Evolutionary conservation across 208 protist genomes (phyloP).

Genomic region (Leptomonas pyrrhocoris): DNA sequence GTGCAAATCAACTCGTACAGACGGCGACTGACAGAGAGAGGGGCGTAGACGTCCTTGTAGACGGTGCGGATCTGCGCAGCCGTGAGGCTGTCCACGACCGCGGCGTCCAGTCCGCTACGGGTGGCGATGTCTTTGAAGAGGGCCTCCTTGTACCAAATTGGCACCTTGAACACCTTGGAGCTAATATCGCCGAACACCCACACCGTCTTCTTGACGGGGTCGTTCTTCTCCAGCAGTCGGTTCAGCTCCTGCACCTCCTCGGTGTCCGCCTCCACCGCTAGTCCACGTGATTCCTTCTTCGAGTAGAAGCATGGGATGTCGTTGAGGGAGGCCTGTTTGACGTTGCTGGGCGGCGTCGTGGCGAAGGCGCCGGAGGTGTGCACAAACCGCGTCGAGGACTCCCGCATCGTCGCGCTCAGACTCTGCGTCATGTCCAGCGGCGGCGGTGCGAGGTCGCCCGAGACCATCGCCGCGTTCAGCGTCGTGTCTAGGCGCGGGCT

Average conservation of each 20-base stretch:
- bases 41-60: conserved; percentile 60
- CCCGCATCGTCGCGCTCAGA: conserved; percentile 30
- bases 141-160: conserved; percentile 79
- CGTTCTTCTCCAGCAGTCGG: conserved; percentile 53
- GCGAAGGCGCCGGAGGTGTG: conserved; percentile 62
- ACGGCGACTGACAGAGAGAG: conserved; percentile 62
- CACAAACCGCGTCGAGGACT: conserved; percentile 48
- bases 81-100: conserved; percentile 41
- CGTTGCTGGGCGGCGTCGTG: conserved; percentile 54
- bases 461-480: conserved; percentile 45
- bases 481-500: conserved; percentile 32
- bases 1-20: conserved; percentile 82
- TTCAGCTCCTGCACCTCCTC: conserved; percentile 57
- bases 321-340: conserved; percentile 51
- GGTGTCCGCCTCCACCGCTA: conserved; percentile 25
- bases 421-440: conserved; percentile 29
- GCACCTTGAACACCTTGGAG: conserved; percentile 77
- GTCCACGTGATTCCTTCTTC: conserved; percentile 56
- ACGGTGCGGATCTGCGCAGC: conserved; percentile 59
- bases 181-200: conserved; percentile 67
- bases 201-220: conserved; percentile 37
- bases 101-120: conserved; percentile 28
- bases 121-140: conserved; percentile 74
- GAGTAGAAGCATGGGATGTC: conserved; percentile 87
- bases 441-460: conserved; percentile 39